These are phyloP conservation scores for Cokeromyces recurvatus DNA, from an alignment of 371 early-diverging fungal species.

Conservation along the genomic window DNA sequence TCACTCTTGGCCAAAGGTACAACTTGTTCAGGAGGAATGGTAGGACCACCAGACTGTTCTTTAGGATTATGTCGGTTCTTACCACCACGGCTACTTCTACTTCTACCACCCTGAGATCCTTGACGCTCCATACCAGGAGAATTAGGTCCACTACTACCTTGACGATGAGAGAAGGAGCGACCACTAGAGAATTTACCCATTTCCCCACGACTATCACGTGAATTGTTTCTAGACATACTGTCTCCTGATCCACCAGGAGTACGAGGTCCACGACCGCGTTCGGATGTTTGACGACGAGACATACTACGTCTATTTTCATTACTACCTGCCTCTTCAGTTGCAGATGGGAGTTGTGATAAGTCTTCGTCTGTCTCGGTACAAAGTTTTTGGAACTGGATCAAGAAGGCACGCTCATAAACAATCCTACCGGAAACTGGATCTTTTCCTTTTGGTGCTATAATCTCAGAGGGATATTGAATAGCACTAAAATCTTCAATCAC, in stretches of 20 bases:
- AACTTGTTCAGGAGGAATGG: slow-evolving; percentile 61
- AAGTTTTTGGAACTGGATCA: slow-evolving; percentile 71
- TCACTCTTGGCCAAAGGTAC: slow-evolving; percentile 77
- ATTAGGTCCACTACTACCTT: slow-evolving; percentile 45
- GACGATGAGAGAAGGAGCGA: slow-evolving; percentile 39
- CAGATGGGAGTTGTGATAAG: slow-evolving; percentile 61
- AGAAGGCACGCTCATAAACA: slow-evolving; percentile 68
- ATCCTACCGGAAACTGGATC: slow-evolving; percentile 46
- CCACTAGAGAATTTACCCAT: slow-evolving; percentile 52
- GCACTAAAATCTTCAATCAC: slow-evolving; percentile 31
- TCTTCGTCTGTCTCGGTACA: slow-evolving; percentile 65
- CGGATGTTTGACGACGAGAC: slow-evolving; percentile 57
- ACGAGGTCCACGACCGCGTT: slow-evolving; percentile 54
- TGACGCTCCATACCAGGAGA: slow-evolving; percentile 55
- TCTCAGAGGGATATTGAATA: slow-evolving; percentile 38
- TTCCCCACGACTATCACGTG: slow-evolving; percentile 34
- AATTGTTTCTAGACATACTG: slow-evolving; percentile 42
- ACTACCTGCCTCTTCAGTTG: slow-evolving; percentile 50
- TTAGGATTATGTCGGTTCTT: slow-evolving; percentile 40
- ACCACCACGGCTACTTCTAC: slow-evolving; percentile 51
- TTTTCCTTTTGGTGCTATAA: slow-evolving; percentile 36
- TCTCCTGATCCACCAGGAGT: slow-evolving; percentile 40
- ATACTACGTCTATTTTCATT: slow-evolving; percentile 18
- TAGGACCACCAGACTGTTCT: slow-evolving; percentile 45
- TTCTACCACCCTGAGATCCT: slow-evolving; percentile 46